These are phyloP conservation scores for Ganoderma multipileum DNA, from an alignment of 1,284 basidiomycete genomes.

Conservation along the genomic window DNA sequence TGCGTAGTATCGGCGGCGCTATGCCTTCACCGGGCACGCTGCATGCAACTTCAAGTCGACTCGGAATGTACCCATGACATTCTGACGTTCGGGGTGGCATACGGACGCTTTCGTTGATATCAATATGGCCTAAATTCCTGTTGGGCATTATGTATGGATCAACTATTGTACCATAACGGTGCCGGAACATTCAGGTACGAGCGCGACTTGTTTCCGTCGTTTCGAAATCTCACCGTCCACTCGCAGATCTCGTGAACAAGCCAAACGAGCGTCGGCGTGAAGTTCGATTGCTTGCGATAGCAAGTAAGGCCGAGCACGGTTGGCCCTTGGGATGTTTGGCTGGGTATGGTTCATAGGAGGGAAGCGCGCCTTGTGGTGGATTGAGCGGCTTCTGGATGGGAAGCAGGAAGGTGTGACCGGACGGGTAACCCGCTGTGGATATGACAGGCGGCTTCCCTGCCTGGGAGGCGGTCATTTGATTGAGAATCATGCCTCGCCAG, in stretches of 20 bases:
- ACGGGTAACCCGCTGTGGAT: not conserved
- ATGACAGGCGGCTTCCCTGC: slow-evolving; percentile 2
- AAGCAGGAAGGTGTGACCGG: not conserved
- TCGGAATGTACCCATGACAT: not conserved
- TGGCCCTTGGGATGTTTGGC: not conserved
- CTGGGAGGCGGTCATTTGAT: slow-evolving; percentile 5
- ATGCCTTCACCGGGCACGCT: not conserved
- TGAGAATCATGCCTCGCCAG: not conserved
- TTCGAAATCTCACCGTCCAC: not conserved
- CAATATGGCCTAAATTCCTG: not conserved
- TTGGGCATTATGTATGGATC: not conserved
- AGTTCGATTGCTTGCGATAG: not conserved
- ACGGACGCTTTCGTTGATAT: not conserved
- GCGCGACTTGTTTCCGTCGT: not conserved
- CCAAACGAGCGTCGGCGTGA: not conserved
- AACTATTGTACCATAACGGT: not conserved
- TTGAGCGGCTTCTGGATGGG: not conserved
- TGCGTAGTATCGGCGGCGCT: not conserved
- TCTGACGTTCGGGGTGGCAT: not conserved
- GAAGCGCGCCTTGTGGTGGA: not conserved
- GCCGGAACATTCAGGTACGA: not conserved
- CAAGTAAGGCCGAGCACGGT: not conserved
- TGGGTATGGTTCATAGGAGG: not conserved
- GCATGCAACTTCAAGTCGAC: too few species aligned
- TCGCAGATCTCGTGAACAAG: not conserved